A percentile compares a stretch with the other conserved stretches of the same genome.
These are phyloP conservation scores for Aquilaria agallochum DNA, from an alignment of 441 rosid genomes.

Conservation along the genomic window DNA sequence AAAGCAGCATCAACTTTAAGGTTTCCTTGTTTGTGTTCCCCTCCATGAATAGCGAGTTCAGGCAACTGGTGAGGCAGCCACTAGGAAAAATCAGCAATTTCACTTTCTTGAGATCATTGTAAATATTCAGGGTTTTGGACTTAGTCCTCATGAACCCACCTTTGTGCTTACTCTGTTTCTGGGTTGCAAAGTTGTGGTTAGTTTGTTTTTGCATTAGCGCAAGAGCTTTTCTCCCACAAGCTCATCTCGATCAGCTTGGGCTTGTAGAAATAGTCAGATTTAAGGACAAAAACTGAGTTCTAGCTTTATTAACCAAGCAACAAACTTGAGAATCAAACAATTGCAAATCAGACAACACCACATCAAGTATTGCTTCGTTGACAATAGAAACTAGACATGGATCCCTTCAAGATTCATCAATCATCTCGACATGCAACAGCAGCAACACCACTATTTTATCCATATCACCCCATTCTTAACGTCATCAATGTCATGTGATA, in stretches of 20 bases:
- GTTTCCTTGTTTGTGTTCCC: constrained; percentile 27
- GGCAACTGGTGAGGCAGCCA: constrained; percentile 48
- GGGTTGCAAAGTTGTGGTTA: neutral
- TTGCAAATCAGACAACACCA: too few relatives aligned
- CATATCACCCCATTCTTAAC: too few relatives aligned
- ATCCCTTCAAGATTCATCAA: too few relatives aligned
- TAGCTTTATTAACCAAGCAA: too few relatives aligned
- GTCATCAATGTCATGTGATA: too few relatives aligned
- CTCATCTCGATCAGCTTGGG: constrained; percentile 54
- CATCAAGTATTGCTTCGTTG: too few relatives aligned
- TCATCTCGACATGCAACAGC: too few relatives aligned
- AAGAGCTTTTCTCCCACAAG: constrained; percentile 10
- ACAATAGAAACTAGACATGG: too few relatives aligned
- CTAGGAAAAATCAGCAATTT: constrained; percentile 65
- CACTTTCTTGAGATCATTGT: constrained; percentile 51
- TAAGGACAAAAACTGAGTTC: constrained; percentile 32
- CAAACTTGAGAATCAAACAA: too few relatives aligned
- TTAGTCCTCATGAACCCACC: constrained; percentile 41
- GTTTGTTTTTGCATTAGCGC: constrained; percentile 1
- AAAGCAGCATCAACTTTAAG: too few relatives aligned
- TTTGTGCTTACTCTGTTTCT: constrained; percentile 25
- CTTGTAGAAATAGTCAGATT: constrained; percentile 36
- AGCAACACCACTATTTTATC: too few relatives aligned
- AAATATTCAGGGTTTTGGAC: constrained; percentile 55
- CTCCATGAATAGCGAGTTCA: constrained; percentile 52